Percentiles rank a stretch among this genome's conserved stretches.
These are phyloP conservation scores for Syzygium grande DNA, from an alignment of 345 rosid genomes.

Conservation along the genomic window DNA sequence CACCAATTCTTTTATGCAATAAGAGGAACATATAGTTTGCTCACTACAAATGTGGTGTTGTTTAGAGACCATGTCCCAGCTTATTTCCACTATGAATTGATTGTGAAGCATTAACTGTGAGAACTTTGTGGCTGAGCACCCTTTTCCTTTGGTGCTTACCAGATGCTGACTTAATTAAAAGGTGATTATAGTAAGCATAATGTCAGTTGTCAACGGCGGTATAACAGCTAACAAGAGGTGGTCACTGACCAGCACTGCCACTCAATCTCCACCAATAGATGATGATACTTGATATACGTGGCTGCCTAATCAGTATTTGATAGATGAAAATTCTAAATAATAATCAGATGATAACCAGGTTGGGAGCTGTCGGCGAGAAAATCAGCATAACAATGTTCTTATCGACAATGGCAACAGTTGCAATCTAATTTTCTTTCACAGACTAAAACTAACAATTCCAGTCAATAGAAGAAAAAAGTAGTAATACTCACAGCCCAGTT, in stretches of 20 bases:
- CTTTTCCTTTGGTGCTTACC: neutral
- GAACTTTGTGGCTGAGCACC: neutral
- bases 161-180: neutral
- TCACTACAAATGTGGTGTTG: neutral
- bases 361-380: neutral
- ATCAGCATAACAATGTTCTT: neutral
- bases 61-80: neutral
- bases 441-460: neutral
- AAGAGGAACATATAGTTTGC: neutral
- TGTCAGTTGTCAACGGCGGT: neutral
- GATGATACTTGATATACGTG: neutral
- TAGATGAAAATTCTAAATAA: neutral
- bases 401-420: neutral
- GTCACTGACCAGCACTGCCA: neutral
- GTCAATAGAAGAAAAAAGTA: neutral
- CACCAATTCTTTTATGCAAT: neutral
- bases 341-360: neutral
- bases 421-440: neutral
- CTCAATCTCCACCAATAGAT: neutral
- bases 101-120: neutral
- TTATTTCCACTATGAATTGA: neutral
- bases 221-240: neutral
- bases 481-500: constrained; percentile 85
- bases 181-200: neutral
- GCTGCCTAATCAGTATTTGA: neutral